These are phyloP conservation scores for Amanita pseudoporphyria DNA, from an alignment of 768 basidiomycete species.

Conservation along the genomic window DNA sequence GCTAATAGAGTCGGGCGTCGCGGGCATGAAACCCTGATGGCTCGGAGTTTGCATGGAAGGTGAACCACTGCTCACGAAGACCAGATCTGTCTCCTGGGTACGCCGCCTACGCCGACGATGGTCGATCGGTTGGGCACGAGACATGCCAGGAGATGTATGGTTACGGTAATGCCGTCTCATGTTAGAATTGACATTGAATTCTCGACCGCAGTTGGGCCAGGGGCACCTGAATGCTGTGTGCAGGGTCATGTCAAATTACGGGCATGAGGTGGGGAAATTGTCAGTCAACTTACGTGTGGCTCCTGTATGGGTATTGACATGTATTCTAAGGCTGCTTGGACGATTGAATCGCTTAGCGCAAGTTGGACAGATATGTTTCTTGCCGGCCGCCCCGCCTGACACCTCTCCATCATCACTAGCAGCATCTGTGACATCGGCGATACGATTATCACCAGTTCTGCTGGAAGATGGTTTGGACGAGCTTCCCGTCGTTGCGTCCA, in stretches of 20 bases:
- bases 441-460: not conserved
- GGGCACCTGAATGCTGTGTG: conserved; percentile 65
- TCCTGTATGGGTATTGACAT: conserved; percentile 61
- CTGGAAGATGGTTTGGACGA: not conserved
- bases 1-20: conserved; percentile 6
- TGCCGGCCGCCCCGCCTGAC: conserved; percentile 19
- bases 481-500: not conserved
- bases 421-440: not conserved
- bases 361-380: conserved; percentile 40
- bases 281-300: conserved; percentile 44
- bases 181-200: conserved; percentile 80
- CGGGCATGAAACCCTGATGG: not conserved
- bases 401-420: conserved; percentile 6
- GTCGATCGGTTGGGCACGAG: conserved; percentile 19
- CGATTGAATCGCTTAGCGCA: conserved; percentile 62
- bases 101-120: conserved; percentile 18
- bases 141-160: conserved; percentile 32
- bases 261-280: not conserved
- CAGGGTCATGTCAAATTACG: not conserved
- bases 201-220: conserved; percentile 61
- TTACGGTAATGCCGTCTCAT: conserved; percentile 77
- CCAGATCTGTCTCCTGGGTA: conserved; percentile 6
- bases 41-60: not conserved
- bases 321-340: conserved; percentile 57
- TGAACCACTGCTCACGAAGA: conserved; percentile 10